Evolutionary conservation across 2,329 filamentous ascomycete species (phyloP).

Genomic region (Harringtonia lauricola): DNA sequence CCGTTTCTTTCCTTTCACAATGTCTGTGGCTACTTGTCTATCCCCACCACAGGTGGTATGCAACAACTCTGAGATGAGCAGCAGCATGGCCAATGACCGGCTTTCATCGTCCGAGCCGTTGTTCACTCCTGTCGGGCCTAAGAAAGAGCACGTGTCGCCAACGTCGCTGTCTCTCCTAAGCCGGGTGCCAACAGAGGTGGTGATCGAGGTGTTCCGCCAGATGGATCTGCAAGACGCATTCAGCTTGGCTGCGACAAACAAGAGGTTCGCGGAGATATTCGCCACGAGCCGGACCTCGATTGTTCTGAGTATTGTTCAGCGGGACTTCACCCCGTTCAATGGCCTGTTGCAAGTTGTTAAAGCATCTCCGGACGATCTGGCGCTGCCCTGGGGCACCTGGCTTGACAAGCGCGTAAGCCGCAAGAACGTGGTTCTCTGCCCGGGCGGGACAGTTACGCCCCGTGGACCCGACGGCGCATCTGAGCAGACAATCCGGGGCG

Average conservation of each 20-base stretch:
- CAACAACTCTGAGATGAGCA: neutral
- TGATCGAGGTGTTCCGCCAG: conserved; percentile 35
- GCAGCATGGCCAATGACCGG: too few relatives aligned
- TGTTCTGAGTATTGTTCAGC: conserved; percentile 28
- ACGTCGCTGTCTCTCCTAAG: conserved; percentile 12
- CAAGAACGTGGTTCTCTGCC: conserved; percentile 15
- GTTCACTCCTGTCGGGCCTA: too few relatives aligned
- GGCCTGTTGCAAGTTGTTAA: conserved; percentile 36
- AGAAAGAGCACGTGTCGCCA: too few relatives aligned
- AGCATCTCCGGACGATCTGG: conserved; percentile 26
- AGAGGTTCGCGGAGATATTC: conserved; percentile 29
- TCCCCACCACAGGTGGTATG: conserved; percentile 1
- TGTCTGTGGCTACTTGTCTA: conserved; percentile 8
- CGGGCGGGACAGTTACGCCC: conserved; percentile 7
- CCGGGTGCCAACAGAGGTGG: conserved; percentile 30
- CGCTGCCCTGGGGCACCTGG: conserved; percentile 21
- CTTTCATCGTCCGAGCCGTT: neutral
- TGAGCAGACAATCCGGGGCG: conserved; percentile 2
- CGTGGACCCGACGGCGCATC: conserved; percentile 1
- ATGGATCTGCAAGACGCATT: conserved; percentile 30
- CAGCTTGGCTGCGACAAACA: conserved; percentile 25
- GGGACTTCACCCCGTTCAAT: conserved; percentile 32
- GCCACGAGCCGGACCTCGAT: conserved; percentile 27
- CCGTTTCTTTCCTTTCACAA: neutral
- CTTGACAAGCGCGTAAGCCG: conserved; percentile 27